Evolutionary conservation across 2,329 filamentous ascomycete species (phyloP).

Genomic region (Rhynchosporium agropyri): DNA sequence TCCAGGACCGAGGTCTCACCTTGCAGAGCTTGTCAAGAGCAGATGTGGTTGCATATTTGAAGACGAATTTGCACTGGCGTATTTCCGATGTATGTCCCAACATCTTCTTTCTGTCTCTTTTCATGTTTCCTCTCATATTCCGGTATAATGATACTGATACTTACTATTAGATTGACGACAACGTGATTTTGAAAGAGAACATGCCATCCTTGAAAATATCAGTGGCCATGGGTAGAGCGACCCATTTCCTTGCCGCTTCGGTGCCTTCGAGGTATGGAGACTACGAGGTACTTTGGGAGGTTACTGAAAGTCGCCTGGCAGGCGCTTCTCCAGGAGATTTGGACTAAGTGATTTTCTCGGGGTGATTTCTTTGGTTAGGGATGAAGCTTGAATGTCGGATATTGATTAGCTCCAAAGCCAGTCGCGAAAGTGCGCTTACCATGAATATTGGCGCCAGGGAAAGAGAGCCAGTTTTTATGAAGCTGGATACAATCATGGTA

Average conservation of each 20-base stretch:
- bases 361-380: background rate
- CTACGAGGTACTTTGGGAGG: conserved; percentile 25
- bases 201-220: conserved; percentile 24
- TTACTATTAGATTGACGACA: conserved; percentile 13
- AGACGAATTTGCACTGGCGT: conserved; percentile 26
- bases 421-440: background rate
- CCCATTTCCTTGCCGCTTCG: conserved; percentile 23
- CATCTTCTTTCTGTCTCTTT: background rate
- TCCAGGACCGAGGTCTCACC: conserved; percentile 13
- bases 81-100: conserved; percentile 24
- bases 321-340: conserved; percentile 26
- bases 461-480: too few species aligned
- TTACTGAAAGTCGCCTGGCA: conserved; percentile 24
- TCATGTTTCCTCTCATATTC: background rate
- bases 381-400: too few species aligned
- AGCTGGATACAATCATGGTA: too few species aligned
- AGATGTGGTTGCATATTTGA: conserved; percentile 22
- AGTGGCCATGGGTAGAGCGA: conserved; percentile 24
- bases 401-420: too few species aligned
- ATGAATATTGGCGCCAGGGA: too few species aligned
- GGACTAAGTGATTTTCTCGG: background rate
- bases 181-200: conserved; percentile 21
- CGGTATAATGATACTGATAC: background rate
- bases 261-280: conserved; percentile 22
- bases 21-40: conserved; percentile 20